These are phyloP conservation scores for Ophiostoma triangulosporum DNA, from an alignment of 2,329 filamentous ascomycete genomes.

Conservation along the genomic window DNA sequence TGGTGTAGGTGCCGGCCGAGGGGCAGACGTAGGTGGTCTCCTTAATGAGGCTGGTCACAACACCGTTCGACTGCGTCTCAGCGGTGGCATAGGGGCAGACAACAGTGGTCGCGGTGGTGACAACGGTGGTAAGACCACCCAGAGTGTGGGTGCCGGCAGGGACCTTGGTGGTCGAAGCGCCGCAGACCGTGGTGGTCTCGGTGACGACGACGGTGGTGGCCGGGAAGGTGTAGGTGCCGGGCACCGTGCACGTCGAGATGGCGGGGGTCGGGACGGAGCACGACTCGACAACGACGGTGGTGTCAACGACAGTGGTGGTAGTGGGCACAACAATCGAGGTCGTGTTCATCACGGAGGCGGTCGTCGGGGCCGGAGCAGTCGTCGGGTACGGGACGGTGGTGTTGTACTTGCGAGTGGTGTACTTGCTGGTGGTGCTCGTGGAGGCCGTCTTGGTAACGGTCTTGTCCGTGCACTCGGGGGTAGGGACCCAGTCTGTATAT, in stretches of 20 bases:
- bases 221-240: constrained; percentile 63
- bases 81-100: constrained; percentile 57
- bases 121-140: constrained; percentile 60
- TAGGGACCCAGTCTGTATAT: constrained; percentile 1
- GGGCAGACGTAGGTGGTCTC: constrained; percentile 12
- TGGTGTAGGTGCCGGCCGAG: constrained; percentile 57
- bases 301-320: constrained; percentile 10
- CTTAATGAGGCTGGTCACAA: constrained; percentile 41
- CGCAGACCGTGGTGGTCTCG: constrained; percentile 54
- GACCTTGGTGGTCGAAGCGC: constrained; percentile 45
- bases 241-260: constrained; percentile 43
- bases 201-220: constrained; percentile 57
- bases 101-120: constrained; percentile 51
- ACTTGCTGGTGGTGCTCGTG: constrained; percentile 1
- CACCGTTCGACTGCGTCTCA: constrained; percentile 40
- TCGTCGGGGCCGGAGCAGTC: background rate
- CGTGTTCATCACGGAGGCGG: background rate
- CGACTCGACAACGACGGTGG: constrained; percentile 12
- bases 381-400: background rate
- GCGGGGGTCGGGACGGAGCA: constrained; percentile 35
- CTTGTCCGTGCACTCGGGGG: constrained; percentile 2
- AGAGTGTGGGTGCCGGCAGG: constrained; percentile 52
- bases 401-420: background rate
- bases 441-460: constrained; percentile 1
- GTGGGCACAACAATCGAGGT: background rate